A percentile compares a stretch with the other conserved stretches of the same genome.
phyloP scores from a whole-genome alignment of 306 rosid genomes.

The Psophocarpus tetragonolobus region DNA sequence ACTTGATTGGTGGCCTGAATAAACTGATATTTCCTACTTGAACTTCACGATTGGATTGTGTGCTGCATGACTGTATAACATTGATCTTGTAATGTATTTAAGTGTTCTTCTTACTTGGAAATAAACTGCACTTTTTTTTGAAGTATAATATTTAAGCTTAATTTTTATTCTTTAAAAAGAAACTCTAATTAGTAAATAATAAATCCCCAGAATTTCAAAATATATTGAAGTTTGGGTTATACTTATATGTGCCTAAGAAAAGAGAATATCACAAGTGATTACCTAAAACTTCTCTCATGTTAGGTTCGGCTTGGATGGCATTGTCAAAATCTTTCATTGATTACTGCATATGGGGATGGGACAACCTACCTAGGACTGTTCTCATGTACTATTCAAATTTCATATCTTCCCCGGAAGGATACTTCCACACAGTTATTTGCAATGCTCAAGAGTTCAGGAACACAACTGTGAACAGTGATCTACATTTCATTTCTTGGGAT shows the following conservation, averaged over 20 bases:
- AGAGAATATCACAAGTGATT: background rate
- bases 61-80: background rate
- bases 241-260: background rate
- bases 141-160: background rate
- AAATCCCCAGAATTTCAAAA: background rate
- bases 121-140: constrained; percentile 11
- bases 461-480: constrained; percentile 93
- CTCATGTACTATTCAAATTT: constrained; percentile 97
- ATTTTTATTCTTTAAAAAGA: background rate
- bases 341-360: constrained; percentile 99
- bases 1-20: constrained; percentile 9
- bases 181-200: constrained; percentile 12
- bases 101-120: background rate
- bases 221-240: background rate
- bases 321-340: constrained; percentile 90
- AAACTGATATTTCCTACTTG: background rate
- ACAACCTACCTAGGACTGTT: constrained; percentile 88
- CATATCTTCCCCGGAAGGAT: constrained; percentile 95
- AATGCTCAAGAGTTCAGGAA: constrained; percentile 91
- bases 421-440: constrained; percentile 94
- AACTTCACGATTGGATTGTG: background rate
- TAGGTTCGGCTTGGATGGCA: constrained; percentile 99
- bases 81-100: background rate
- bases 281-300: constrained; percentile 32
- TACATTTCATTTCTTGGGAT: constrained; percentile 97